Conservation (phyloP, 2,329 filamentous ascomycete species). For the Cercospora zeina region DNA sequence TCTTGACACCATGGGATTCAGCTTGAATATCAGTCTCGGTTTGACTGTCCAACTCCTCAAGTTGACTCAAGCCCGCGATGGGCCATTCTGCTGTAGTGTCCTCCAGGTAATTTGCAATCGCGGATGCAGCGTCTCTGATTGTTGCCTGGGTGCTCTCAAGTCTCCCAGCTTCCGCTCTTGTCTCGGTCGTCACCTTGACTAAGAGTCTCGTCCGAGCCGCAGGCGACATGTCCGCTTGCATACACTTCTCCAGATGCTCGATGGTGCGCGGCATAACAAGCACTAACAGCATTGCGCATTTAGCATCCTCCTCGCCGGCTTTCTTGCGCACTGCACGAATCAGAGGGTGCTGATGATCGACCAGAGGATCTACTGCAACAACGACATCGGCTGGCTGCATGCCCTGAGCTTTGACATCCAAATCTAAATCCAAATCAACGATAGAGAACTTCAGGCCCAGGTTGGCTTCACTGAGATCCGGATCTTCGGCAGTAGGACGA, state of each 20-base stretch:
- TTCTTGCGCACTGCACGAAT: slow-evolving; percentile 21
- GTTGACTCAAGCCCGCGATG: slow-evolving; percentile 29
- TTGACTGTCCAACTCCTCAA: slow-evolving; percentile 39
- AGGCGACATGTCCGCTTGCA: slow-evolving; percentile 34
- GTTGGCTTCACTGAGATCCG: slow-evolving; percentile 14
- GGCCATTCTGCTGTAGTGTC: slow-evolving; percentile 31
- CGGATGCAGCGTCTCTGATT: slow-evolving; percentile 29
- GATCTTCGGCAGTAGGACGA: slow-evolving; percentile 21
- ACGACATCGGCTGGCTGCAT: slow-evolving; percentile 42
- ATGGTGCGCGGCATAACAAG: slow-evolving; percentile 46
- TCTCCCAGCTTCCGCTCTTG: slow-evolving; percentile 40
- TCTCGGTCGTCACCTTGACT: slow-evolving; percentile 41
- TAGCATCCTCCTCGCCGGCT: slow-evolving; percentile 2
- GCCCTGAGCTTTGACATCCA: slow-evolving; percentile 29
- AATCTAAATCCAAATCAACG: slow-evolving; percentile 37
- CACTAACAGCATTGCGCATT: slow-evolving; percentile 39
- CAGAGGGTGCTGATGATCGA: slow-evolving; percentile 21
- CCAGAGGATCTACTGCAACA: slow-evolving; percentile 44
- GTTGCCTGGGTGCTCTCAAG: slow-evolving; percentile 34
- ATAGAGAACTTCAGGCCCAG: slow-evolving; percentile 40
- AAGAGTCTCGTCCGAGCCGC: slow-evolving; percentile 41
- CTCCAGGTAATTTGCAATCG: slow-evolving; percentile 31
- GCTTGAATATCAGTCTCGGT: slow-evolving; percentile 37
- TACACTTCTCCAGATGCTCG: slow-evolving; percentile 48
- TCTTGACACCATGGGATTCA: slow-evolving; percentile 27